Percentiles rank a stretch among this genome's conserved stretches.
phyloP scores from a whole-genome alignment of 2,329 filamentous ascomycete genomes.

The Aspergillus sp. region DNA sequence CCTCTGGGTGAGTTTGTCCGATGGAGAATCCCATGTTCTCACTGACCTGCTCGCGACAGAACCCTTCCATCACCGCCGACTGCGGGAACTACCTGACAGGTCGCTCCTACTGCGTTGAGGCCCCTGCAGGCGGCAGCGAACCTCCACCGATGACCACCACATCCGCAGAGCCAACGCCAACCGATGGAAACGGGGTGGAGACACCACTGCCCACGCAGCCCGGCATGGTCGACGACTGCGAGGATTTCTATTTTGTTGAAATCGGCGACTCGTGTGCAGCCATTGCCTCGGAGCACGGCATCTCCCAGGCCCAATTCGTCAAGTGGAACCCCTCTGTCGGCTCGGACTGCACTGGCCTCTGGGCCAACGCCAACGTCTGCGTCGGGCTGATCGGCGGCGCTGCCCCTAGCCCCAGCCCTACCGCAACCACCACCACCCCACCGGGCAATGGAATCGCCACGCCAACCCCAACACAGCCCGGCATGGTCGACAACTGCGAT shows the following conservation, averaged over 20 bases:
- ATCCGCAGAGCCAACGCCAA: too few relatives aligned
- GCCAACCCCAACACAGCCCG: too few relatives aligned
- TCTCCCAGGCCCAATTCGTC: not conserved
- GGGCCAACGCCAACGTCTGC: not conserved
- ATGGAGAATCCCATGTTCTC: not conserved
- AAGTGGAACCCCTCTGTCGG: not conserved
- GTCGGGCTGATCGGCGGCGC: not conserved
- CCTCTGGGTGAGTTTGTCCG: not conserved
- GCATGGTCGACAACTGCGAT: too few relatives aligned
- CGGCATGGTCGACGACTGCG: too few relatives aligned
- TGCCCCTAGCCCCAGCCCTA: too few relatives aligned
- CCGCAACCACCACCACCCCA: too few relatives aligned
- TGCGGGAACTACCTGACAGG: not conserved
- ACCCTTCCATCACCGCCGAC: not conserved
- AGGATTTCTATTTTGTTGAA: not conserved
- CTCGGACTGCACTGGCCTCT: not conserved
- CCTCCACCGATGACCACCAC: too few relatives aligned
- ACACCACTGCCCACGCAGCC: too few relatives aligned
- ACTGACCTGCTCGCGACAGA: not conserved
- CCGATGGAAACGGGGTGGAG: too few relatives aligned
- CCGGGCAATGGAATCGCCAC: too few relatives aligned
- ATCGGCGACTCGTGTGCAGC: not conserved
- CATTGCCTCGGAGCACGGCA: not conserved
- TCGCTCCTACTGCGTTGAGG: slow-evolving; percentile 5
- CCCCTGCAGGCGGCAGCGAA: not conserved